These are phyloP conservation scores for Pseudocercospora eumusae DNA, from an alignment of 2,329 filamentous ascomycete species.

Conservation along the genomic window DNA sequence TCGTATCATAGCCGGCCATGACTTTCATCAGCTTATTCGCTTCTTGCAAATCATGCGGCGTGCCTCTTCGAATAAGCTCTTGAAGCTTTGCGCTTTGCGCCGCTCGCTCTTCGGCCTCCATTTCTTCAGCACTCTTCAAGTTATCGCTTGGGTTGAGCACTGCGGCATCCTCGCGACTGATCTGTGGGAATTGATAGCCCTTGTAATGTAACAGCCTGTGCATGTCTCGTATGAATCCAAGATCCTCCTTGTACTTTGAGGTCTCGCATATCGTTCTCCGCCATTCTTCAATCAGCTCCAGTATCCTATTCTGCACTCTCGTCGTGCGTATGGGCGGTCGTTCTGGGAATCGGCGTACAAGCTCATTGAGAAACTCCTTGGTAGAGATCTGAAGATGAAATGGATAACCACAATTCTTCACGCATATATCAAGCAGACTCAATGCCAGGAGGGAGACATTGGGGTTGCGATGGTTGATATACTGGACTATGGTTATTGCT, in stretches of 20 bases:
- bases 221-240: conserved; percentile 97
- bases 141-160: conserved; percentile 97
- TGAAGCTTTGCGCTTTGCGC: conserved; percentile 98
- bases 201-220: conserved; percentile 94
- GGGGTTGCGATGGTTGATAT: conserved; percentile 94
- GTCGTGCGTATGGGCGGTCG: conserved; percentile 82
- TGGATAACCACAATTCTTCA: conserved; percentile 99
- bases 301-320: conserved; percentile 85
- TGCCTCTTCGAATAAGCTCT: conserved; percentile 88
- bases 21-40: conserved; percentile 98
- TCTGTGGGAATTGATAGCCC: conserved; percentile 91
- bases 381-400: conserved; percentile 98
- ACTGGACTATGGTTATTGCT: conserved; percentile 86
- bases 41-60: conserved; percentile 91
- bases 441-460: conserved; percentile 91
- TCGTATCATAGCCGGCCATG: conserved; percentile 95
- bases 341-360: conserved; percentile 93
- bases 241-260: conserved; percentile 92
- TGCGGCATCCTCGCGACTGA: conserved; percentile 89
- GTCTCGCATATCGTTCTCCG: conserved; percentile 97
- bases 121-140: conserved; percentile 93
- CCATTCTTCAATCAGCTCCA: conserved; percentile 98
- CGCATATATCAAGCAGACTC: conserved; percentile 91
- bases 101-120: conserved; percentile 94
- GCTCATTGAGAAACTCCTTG: conserved; percentile 98